Conservation (phyloP, 768 basidiomycete species). For the Ramaria sp. region DNA sequence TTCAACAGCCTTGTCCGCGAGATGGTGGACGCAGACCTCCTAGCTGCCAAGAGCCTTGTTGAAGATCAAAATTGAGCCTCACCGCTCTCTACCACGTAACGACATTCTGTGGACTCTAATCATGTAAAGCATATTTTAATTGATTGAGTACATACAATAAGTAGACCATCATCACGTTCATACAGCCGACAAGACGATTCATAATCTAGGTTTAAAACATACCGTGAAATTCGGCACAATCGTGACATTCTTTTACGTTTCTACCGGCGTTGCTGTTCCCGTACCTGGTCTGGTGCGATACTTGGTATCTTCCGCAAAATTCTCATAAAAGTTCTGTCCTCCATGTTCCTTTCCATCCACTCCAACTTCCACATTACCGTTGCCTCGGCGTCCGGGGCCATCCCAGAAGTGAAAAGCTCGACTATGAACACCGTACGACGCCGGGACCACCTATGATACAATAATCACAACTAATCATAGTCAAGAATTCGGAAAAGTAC, state of each 20-base stretch:
- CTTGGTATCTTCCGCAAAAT: constrained; percentile 57
- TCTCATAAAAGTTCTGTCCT: constrained; percentile 70
- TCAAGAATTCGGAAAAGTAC: constrained; percentile 20
- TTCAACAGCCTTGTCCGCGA: constrained; percentile 82
- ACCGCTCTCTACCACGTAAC: too few relatives aligned
- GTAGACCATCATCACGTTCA: too few relatives aligned
- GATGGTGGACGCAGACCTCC: constrained; percentile 82
- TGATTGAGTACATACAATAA: too few relatives aligned
- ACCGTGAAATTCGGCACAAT: too few relatives aligned
- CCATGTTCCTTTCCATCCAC: constrained; percentile 34
- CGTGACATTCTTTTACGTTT: not conserved
- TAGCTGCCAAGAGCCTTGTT: constrained; percentile 59
- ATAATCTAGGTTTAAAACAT: too few relatives aligned
- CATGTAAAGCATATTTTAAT: too few relatives aligned
- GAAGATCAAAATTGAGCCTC: constrained; percentile 66
- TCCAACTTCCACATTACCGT: constrained; percentile 12
- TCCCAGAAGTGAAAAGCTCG: constrained; percentile 92
- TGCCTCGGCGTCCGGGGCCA: constrained; percentile 53
- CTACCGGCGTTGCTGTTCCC: not conserved
- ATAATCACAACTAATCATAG: constrained; percentile 12
- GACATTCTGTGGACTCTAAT: too few relatives aligned
- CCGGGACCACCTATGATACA: constrained; percentile 48
- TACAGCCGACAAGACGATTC: too few relatives aligned
- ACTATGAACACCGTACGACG: constrained; percentile 82
- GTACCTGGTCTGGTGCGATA: constrained; percentile 8